phyloP scores from a whole-genome alignment of 768 basidiomycete species.

The Lactarius trivialis region DNA sequence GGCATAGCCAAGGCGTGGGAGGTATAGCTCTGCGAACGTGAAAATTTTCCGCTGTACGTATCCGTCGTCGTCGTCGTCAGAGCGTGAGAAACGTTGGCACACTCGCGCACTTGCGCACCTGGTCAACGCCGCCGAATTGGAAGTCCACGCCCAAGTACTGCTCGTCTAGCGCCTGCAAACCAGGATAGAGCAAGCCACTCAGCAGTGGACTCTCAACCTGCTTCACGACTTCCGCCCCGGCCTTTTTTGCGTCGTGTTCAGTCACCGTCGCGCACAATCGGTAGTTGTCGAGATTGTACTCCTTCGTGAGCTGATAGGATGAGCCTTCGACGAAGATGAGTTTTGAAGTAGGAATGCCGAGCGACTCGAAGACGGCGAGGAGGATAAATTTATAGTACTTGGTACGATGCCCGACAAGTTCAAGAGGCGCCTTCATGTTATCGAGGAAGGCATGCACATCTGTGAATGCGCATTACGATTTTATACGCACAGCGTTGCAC shows the following conservation, averaged over 20 bases:
- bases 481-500: neutral
- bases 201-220: conserved; percentile 89
- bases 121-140: conserved; percentile 97
- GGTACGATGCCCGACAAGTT: conserved; percentile 81
- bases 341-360: conserved; percentile 84
- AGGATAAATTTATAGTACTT: conserved; percentile 86
- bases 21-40: conserved; percentile 93
- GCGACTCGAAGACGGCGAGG: conserved; percentile 74
- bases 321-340: conserved; percentile 85
- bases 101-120: conserved; percentile 45
- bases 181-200: conserved; percentile 91
- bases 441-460: conserved; percentile 98
- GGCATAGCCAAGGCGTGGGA: conserved; percentile 85
- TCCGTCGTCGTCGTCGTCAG: neutral
- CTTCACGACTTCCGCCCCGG: conserved; percentile 98
- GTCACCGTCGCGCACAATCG: conserved; percentile 84
- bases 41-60: conserved; percentile 85
- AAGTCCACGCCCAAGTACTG: conserved; percentile 94
- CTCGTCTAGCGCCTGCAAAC: conserved; percentile 94
- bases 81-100: neutral
- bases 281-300: conserved; percentile 96
- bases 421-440: conserved; percentile 91
- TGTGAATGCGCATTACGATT: conserved; percentile 27
- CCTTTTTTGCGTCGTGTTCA: conserved; percentile 96
- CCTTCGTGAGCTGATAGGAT: conserved; percentile 83